phyloP scores from a whole-genome alignment of 352 stramenopile species.

The Vaucheria bursata region DNA sequence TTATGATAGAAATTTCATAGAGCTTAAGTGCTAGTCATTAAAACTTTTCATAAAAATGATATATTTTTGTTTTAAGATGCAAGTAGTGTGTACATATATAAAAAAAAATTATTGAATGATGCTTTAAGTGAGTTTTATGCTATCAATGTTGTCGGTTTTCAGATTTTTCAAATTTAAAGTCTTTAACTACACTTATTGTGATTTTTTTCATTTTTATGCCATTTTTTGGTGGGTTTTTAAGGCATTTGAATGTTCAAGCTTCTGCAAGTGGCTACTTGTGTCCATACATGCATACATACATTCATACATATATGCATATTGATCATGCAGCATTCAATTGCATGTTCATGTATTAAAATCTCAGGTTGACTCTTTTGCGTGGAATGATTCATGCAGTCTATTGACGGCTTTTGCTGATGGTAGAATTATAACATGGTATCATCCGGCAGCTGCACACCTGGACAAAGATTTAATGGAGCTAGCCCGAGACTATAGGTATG shows the following conservation, averaged over 20 bases:
- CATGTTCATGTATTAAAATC: too few species aligned
- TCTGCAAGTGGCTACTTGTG: too few species aligned
- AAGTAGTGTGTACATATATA: too few species aligned
- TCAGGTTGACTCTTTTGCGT: constrained; percentile 70
- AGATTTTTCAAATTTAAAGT: too few species aligned
- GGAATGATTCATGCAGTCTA: constrained; percentile 74
- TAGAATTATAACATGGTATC: constrained; percentile 71
- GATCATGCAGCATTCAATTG: too few species aligned
- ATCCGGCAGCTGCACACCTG: constrained; percentile 77
- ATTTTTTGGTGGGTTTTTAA: too few species aligned
- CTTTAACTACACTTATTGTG: not conserved
- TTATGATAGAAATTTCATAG: not conserved
- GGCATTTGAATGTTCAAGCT: too few species aligned
- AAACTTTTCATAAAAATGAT: not conserved
- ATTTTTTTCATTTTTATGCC: too few species aligned
- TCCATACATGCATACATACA: too few species aligned
- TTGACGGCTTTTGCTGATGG: constrained; percentile 74
- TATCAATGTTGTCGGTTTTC: not conserved
- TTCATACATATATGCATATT: too few species aligned
- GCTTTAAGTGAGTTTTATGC: not conserved
- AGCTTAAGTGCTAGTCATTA: not conserved
- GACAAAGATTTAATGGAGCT: constrained; percentile 75
- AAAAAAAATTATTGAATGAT: too few species aligned
- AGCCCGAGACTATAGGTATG: constrained; percentile 65
- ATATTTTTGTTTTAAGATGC: too few species aligned